Base-by-base conservation (phyloP, 768 basidiomycete species). In the Pholiota molesta region DNA sequence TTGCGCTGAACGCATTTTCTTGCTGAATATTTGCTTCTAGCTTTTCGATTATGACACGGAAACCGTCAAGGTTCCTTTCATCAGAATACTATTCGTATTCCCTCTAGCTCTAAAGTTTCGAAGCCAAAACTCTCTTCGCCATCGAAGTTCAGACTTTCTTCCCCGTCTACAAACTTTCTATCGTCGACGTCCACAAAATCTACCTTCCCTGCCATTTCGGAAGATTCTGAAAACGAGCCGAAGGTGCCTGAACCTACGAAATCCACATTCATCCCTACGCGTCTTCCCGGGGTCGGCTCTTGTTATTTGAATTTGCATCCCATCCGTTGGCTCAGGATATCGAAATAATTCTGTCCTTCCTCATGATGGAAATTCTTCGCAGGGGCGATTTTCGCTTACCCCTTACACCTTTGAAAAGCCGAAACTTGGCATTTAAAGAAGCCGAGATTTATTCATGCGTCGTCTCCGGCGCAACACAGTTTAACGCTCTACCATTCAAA, bases 361-460 rank as follows among this genome's bases (percentile, higher is more conserved):
- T 88, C 37, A 81, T 88, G 73, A 83, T 88, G 79, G 86, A 88
- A 69, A 83, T 87, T 33, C 70, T 88, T 16, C 85, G 86, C 29
- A 81, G 86, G 82, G 85, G 44, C 82, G 85, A 35, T 88, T 88
- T 67, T 73, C 68, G 59, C 79, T 84, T 11, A 79, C 80, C 26
- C 76, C 80, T 5, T 86, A 81, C 60, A 70, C 74, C 5, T 81
- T 83, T 42, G 79, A 80, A 56, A 81, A 79, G 47, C 78, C 81
- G 19, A 84, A 77, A 59, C 65, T 78, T 85, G 83, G 83, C 78
- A 75, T 71, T 81, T 35, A 75, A 75, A 61, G 79, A 80, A 66
- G 75, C 79, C 71, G 74, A 19, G 73, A 78, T 62, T 65, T 74
- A 6, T 60, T 83, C 33, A 39, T 77, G 61, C 72, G 78, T 55